Evolutionary conservation across 1,139 yeast genomes (phyloP), one percentile per base, ranked within the genome.

Genomic region (Wickerhamomyces sp.): DNA sequence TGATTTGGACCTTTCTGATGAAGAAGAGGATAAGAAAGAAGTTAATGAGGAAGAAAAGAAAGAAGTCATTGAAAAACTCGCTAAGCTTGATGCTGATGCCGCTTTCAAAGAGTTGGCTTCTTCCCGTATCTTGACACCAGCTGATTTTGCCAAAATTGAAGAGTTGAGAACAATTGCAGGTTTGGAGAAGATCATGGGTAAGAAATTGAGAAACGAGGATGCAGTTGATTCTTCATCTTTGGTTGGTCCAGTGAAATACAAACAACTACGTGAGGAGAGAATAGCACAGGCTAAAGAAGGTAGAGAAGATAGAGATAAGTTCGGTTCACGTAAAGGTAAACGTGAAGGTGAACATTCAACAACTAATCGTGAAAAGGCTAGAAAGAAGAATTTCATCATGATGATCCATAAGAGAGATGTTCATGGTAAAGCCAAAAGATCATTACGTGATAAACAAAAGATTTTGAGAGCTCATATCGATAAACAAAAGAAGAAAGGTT

Each of bases 361-460:
- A 15, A 93, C 99, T 13, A 91, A 91, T 62, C 79, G 78, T 62
- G 96, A 93, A 62, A 91, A 91, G 76, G 94, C 89, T 16, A 75
- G 97, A 60, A 87, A 87, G 88, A 91, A 91, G 95, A 93, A 91
- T 65, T 91, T 88, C 58, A 91, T 93, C 58, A 91, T 91, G 99
- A 85, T 85, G 89, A 84, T 91, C 51, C 99, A 91, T 64, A 91
- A 91, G 68, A 76, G 78, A 52, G 79, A 86, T 35, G 97, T 91
- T 29, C 95, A 85, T 62, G 97, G 98, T 44, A 91, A 91, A 61
- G 91, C 83, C 45, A 85, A 82, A 64, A 70, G 84, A 70, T 85
- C 96, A 38, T 68, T 91, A 54, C 73, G 95, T 51, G 97, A 91
- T 61, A 79, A 88, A 61, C 97, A 88, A 61, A 84, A 78, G 62